Evolutionary conservation across 345 rosid genomes (phyloP).

Genomic region (Moringa oleifera): DNA sequence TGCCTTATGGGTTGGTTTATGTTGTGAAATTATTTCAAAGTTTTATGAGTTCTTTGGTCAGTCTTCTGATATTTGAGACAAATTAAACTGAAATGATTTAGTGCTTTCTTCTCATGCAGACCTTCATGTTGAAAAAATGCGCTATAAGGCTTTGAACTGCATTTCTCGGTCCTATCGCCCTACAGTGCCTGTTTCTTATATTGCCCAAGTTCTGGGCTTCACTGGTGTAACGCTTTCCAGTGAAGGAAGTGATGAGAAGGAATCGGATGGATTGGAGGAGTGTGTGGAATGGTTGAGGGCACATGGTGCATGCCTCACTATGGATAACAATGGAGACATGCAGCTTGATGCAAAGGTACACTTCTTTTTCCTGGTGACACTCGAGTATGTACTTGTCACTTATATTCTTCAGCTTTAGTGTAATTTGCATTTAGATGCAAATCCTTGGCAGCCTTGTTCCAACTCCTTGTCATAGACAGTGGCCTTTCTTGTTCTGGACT

Average conservation of each 20-base stretch:
- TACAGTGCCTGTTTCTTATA: slow-evolving; percentile 64
- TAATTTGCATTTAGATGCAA: too few relatives aligned
- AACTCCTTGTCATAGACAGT: too few relatives aligned
- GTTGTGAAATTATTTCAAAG: not conserved
- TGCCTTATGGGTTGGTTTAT: slow-evolving; percentile 81
- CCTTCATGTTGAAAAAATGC: slow-evolving; percentile 86
- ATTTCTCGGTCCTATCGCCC: slow-evolving; percentile 94
- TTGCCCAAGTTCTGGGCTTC: slow-evolving; percentile 76
- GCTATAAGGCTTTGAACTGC: slow-evolving; percentile 84
- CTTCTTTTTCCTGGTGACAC: not conserved
- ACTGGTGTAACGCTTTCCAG: slow-evolving; percentile 17
- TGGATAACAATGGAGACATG: slow-evolving; percentile 59
- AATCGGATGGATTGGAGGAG: slow-evolving; percentile 51
- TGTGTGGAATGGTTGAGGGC: slow-evolving; percentile 87
- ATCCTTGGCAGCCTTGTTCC: too few relatives aligned
- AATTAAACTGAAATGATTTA: not conserved
- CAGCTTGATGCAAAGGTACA: slow-evolving; percentile 82
- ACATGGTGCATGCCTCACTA: slow-evolving; percentile 67
- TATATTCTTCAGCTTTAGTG: too few relatives aligned
- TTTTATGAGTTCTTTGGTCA: too few relatives aligned
- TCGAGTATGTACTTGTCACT: too few relatives aligned
- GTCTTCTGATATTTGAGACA: not conserved
- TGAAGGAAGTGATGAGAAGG: slow-evolving; percentile 56
- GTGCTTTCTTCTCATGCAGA: slow-evolving; percentile 42
- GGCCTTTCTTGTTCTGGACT: too few relatives aligned